Evolutionary conservation across 225 moss, liverwort and hornwort species (phyloP), one percentile per base, ranked within the genome.

Genomic region (Rhytidiadelphus loreus): DNA sequence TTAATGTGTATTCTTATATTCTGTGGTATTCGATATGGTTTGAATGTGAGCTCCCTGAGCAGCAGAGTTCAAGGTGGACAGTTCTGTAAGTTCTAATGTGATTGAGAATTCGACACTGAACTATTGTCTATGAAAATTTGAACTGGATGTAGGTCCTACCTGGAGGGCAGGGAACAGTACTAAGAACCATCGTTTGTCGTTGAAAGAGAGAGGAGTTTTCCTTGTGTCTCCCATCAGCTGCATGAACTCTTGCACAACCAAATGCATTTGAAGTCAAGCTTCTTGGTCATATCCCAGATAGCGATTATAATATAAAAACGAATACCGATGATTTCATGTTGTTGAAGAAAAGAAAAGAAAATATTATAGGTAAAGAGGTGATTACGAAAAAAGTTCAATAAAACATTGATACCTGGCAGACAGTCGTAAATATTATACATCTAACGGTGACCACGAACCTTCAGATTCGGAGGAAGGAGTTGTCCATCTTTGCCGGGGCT

Each of bases 141-240:
- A 44, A 32, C 46, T 39, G 24, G 25, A 77, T 85, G 64, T 48
- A 61, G 32, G 18, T 72, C 60, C 26, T 50, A 94, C 94, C 90
- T 94, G 94, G 53, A 93, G 91, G 50, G 92, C 94, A 57, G 93
- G 92, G 41, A 94, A 94, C 24, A 94, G 44, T 39, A 94, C 91
- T 74, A 39, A 48, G 25, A 82, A 91, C 92, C 92, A 94, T 80
- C 91, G 88, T 53, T 89, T 93, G n/a, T 90, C 88, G 35, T 90
- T 89, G 16, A 87, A 89, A 56, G 87, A 82, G 62, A 80, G 82
- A 62, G 84, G 56, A 82, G 43, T 81, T 78, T 70, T 90, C 60
- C 73, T 89, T 58, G 81, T 58, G 56, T 93, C 78, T 82, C 88
- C 89, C 86, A 88, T 7, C 70, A 86, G 69, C 94, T 94, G 85